phyloP scores from a whole-genome alignment of 441 rosid species.

The Francoa sonchifolia region DNA sequence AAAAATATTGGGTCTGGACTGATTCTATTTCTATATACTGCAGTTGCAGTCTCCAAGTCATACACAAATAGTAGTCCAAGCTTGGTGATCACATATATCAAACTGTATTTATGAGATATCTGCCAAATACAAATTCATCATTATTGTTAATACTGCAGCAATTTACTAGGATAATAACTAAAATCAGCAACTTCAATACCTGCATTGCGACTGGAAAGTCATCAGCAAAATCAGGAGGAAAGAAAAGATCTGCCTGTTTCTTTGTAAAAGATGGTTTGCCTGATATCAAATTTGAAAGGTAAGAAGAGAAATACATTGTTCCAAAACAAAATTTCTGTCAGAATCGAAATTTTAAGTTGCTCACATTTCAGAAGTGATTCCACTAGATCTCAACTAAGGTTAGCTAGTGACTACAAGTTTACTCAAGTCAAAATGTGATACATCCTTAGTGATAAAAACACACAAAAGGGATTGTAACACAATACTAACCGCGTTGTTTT shows the following conservation, averaged over 20 bases:
- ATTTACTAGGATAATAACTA: conserved; percentile 7
- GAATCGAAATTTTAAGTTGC: no score
- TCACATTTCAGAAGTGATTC: no score
- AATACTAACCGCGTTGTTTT: no score
- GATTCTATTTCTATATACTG: conserved; percentile 93
- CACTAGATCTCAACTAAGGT: no score
- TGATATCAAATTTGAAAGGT: conserved; percentile 17
- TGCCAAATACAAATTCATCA: conserved; percentile 28
- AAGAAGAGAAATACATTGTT: neutral
- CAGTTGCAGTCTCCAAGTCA: conserved; percentile 97
- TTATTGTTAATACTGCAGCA: conserved; percentile 12
- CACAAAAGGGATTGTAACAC: no score
- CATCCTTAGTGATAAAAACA: no score
- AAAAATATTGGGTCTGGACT: conserved; percentile 99
- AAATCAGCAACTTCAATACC: conserved; percentile 31
- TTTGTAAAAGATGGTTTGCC: conserved; percentile 91
- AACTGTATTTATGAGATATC: conserved; percentile 90
- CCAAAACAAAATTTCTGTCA: neutral
- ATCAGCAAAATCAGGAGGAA: conserved; percentile 99
- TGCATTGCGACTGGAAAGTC: conserved; percentile 99
- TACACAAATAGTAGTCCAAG: conserved; percentile 96
- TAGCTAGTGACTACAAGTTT: no score
- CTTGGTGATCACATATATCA: conserved; percentile 94
- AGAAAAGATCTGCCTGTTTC: conserved; percentile 98
- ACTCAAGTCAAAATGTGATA: no score